Conservation (phyloP, 495 filamentous ascomycete genomes). For the Penicillium atrosanguineum region DNA sequence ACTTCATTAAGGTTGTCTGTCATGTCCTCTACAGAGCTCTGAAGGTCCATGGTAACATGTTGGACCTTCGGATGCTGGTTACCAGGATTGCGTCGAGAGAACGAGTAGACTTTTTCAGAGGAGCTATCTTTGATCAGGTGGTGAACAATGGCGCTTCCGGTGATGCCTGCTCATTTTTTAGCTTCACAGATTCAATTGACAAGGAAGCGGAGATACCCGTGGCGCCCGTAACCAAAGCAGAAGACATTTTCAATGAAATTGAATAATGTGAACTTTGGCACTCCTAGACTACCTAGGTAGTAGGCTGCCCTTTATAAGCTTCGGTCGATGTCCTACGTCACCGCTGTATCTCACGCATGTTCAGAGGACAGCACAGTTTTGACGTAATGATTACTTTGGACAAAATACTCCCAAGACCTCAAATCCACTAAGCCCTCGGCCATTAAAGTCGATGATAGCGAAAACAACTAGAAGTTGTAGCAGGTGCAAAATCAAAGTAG, state of each 20-base stretch:
- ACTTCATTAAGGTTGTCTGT: constrained; percentile 37
- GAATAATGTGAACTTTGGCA: neutral
- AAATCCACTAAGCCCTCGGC: neutral
- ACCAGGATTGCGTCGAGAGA: constrained; percentile 44
- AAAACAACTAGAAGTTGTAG: too few species aligned
- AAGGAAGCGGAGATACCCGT: constrained; percentile 23
- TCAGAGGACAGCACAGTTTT: neutral
- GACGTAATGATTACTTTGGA: neutral
- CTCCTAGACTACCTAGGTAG: neutral
- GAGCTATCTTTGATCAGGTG: constrained; percentile 37
- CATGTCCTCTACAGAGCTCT: constrained; percentile 38
- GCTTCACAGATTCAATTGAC: neutral
- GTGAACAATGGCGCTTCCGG: constrained; percentile 45
- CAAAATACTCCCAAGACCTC: neutral
- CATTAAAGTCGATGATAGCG: neutral
- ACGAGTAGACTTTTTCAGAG: constrained; percentile 42
- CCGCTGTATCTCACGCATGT: neutral
- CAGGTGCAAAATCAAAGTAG: too few species aligned
- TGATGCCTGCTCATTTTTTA: constrained; percentile 33
- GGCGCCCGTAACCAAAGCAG: constrained; percentile 42
- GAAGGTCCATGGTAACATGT: constrained; percentile 46
- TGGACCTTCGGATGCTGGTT: constrained; percentile 39
- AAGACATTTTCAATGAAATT: constrained; percentile 22
- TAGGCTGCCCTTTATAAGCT: neutral
- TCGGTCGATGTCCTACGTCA: neutral